Evolutionary conservation across 2,329 filamentous ascomycete species (phyloP).

Genomic region (Pseudofabraea citricarpa): DNA sequence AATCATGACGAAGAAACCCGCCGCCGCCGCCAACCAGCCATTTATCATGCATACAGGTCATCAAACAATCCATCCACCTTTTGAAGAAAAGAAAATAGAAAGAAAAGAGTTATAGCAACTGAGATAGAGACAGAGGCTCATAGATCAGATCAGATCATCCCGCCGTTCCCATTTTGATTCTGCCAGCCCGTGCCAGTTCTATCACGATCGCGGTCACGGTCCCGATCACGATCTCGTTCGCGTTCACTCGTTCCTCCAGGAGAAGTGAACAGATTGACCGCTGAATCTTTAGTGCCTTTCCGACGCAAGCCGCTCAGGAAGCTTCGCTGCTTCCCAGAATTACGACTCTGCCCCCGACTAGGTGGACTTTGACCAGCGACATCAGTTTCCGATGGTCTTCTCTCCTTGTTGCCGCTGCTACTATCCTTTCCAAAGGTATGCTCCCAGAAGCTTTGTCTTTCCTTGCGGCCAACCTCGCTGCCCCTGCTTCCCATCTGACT

Average conservation of each 20-base stretch:
- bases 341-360: slow-evolving; percentile 21
- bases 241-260: background rate
- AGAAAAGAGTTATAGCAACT: too few relatives aligned
- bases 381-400: slow-evolving; percentile 14
- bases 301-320: slow-evolving; percentile 23
- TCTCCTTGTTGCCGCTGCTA: slow-evolving; percentile 8
- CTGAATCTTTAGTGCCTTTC: slow-evolving; percentile 12
- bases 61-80: too few relatives aligned
- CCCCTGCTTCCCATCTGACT: slow-evolving; percentile 5
- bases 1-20: background rate
- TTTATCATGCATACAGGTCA: too few relatives aligned
- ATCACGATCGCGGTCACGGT: background rate
- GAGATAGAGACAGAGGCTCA: background rate
- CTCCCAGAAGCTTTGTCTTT: slow-evolving; percentile 28
- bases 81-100: too few relatives aligned
- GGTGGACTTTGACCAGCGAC: slow-evolving; percentile 10
- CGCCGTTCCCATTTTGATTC: background rate
- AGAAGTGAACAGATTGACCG: background rate
- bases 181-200: too few relatives aligned
- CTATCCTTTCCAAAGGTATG: slow-evolving; percentile 25
- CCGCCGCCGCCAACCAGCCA: too few relatives aligned
- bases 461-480: slow-evolving; percentile 15
- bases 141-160: slow-evolving; percentile 5
- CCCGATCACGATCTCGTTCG: background rate
- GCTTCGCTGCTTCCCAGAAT: slow-evolving; percentile 20